These are phyloP conservation scores for Termitomyces sp. DNA, from an alignment of 768 basidiomycete species.

Conservation along the genomic window DNA sequence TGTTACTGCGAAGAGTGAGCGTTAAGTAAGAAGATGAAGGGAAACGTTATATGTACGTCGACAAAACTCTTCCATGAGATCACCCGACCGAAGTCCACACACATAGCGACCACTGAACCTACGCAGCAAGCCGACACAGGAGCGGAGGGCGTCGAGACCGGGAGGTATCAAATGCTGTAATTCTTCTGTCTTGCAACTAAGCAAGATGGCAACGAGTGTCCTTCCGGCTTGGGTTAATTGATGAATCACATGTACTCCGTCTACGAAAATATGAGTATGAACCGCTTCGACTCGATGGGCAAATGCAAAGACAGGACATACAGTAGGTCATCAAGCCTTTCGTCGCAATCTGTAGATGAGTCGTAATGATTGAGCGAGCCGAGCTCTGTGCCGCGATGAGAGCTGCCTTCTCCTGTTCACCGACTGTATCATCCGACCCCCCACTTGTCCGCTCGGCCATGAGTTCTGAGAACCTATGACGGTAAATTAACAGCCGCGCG, in stretches of 20 bases:
- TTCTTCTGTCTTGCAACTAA: constrained; percentile 81
- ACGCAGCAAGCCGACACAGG: constrained; percentile 81
- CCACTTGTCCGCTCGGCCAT: constrained; percentile 64
- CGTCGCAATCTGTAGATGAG: constrained; percentile 80
- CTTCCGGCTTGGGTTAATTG: constrained; percentile 92
- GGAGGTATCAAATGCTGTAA: constrained; percentile 74
- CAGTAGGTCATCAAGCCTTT: constrained; percentile 94
- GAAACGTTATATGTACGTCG: constrained; percentile 51
- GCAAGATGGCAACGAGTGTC: constrained; percentile 79
- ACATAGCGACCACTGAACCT: constrained; percentile 90
- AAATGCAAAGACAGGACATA: constrained; percentile 35
- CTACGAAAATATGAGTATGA: constrained; percentile 29
- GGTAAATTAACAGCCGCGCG: constrained; percentile 81
- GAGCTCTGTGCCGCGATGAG: constrained; percentile 71
- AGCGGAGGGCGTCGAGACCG: constrained; percentile 78
- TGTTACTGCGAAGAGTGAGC: constrained; percentile 43
- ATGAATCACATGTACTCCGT: constrained; percentile 93
- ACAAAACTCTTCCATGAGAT: constrained; percentile 94
- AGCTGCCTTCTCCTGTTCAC: constrained; percentile 71
- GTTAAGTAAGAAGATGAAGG: constrained; percentile 6
- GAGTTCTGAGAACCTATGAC: constrained; percentile 77
- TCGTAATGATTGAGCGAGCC: constrained; percentile 76
- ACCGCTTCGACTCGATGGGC: background rate
- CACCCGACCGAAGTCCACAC: constrained; percentile 85
- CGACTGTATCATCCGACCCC: constrained; percentile 45